Evolutionary conservation across 805 yeast species (phyloP), one percentile per base, ranked within the genome.

Genomic region (Candida glaebosa): DNA sequence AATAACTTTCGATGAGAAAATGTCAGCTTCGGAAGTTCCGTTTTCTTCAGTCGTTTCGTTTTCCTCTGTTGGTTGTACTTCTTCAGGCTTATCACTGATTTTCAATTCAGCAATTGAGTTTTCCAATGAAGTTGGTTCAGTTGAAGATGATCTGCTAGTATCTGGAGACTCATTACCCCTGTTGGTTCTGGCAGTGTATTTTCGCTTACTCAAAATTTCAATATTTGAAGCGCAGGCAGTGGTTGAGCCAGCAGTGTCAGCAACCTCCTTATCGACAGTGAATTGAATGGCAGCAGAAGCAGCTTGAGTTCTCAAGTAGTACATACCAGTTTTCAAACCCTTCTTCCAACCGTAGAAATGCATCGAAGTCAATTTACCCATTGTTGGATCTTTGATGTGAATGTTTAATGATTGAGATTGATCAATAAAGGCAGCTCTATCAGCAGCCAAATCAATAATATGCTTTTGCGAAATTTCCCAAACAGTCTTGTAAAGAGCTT

Each of bases 291-390:
- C 97, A 39, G 96, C 86, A 33, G 96, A 79, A 16, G 99, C 99
- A 46, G 98, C 96, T 75, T 87, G 95, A 8, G 98, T 91, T 68
- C 98, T 83, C 64, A 93, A 73, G 68, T 93, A 93, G 75, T 93
- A 93, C 95, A 93, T 91, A 58, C 99, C 99, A 4, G 99, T 93
- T 77, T 93, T 93, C 61, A 93, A 78, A 46, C 99, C 99, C 73
- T 86, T 88, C 73, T 87, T 86, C 99, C 99, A 93, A 37, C 96
- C 98, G 61, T 93, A 91, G 75, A 93, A 93, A 65, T 93, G 99
- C 97, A 93, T 93, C 50, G 93, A 81, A 4, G 98, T 93, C 60
- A 93, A 76, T 65, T 93, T 93, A 56, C 96, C 95, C 91, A 88
- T 86, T 2, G 98, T 89, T 45, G 97, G 97, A 46, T 82, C 82